phyloP scores from a whole-genome alignment of 75 land plant species.

The Adiantum capillusveneris region DNA sequence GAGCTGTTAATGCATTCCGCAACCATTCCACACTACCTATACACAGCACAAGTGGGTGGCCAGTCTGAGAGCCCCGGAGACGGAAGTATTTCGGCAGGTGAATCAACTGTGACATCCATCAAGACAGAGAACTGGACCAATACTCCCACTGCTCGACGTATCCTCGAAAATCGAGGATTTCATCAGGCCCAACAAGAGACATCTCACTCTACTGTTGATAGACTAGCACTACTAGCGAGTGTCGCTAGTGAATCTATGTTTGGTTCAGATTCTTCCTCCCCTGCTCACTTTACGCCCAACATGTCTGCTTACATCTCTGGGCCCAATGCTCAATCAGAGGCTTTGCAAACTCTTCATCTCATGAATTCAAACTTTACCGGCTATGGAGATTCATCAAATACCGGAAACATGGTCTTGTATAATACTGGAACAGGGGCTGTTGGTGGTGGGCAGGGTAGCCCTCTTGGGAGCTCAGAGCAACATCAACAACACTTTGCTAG shows the following conservation, averaged over 20 bases:
- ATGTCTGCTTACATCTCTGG: conserved; percentile 69
- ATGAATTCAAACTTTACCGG: conserved; percentile 58
- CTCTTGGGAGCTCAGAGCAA: conserved; percentile 13
- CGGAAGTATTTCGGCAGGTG: not conserved
- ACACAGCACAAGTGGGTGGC: not conserved
- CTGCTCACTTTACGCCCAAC: not conserved
- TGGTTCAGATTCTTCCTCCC: not conserved
- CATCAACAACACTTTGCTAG: conserved; percentile 34
- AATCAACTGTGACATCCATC: conserved; percentile 1
- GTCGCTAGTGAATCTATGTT: not conserved
- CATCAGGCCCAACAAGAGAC: not conserved
- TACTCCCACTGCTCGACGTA: not conserved
- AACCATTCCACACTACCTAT: not conserved
- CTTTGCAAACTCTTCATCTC: conserved; percentile 56
- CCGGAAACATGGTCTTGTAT: conserved; percentile 36
- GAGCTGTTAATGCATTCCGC: not conserved
- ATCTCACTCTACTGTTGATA: not conserved
- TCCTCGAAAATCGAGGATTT: not conserved
- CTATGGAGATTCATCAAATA: conserved; percentile 32
- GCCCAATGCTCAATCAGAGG: conserved; percentile 44
- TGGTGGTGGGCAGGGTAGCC: conserved; percentile 10
- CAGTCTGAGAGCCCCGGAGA: not conserved
- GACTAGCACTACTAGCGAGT: not conserved
- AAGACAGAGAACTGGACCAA: not conserved
- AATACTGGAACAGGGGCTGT: conserved; percentile 27